Evolutionary conservation across 192 early-diverging fungal species (phyloP), one percentile per base, ranked within the genome.

Genomic region (Globomyces pollinis-pini): DNA sequence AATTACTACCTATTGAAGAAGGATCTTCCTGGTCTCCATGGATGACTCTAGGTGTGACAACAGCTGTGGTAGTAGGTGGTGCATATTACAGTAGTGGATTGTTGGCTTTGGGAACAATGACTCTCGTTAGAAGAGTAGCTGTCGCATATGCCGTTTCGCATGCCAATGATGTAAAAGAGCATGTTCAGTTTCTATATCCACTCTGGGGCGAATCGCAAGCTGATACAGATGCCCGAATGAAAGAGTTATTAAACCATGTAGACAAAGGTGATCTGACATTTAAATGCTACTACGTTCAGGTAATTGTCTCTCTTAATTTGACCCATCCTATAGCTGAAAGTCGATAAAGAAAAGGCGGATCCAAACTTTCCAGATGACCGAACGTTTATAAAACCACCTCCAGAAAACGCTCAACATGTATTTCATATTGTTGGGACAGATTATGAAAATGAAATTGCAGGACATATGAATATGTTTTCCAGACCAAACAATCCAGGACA

Each of bases 141-240:
- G 59, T 73, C 8, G 66, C 71, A 21, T 79, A 55, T 38, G 73
- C 67, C 26, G 41, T 70, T 38, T 50, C 42, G 18, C 72, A 79
- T 34, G 71, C 59, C 15, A 51, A 69, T 21, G 70, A 73, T 30
- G 77, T 61, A 1, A 45, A 58, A 7, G 61, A 75, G 47, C 63
- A 79, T 61, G 38, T 79, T 58, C 69, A 74, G 57, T 79, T 79
- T 58, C 50, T 79, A 59, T 73, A 70, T 54, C 72, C 73, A 38
- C 41, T 79, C 2, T 79, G 77, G 77, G 74, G 77, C 12, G 71
- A 70, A 32, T 62, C 32, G n/a, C 63, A 44, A 16, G 45, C 49
- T 1, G 31, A 64, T 23, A 5, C 29, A 1, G 59, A 60, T 20
- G n/a, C 18, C 4, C 62, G 71, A 20, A 33, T 74, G 13, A 38